Conservation (phyloP, 306 rosid species). For the Rosa rugosa region DNA sequence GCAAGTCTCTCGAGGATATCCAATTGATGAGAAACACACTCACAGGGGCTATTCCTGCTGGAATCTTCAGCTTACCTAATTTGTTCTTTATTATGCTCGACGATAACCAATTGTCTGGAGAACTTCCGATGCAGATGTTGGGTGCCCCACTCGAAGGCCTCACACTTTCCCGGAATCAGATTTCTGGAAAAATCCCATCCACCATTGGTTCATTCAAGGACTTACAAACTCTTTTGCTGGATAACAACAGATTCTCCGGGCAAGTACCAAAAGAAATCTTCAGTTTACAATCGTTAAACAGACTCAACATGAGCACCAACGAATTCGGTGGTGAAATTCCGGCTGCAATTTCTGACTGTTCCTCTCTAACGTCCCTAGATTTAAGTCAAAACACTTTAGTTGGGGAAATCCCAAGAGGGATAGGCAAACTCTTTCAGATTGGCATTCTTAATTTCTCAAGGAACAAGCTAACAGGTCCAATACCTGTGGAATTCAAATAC, state of each 20-base stretch:
- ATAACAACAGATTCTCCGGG: slow-evolving; percentile 47
- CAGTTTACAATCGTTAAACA: slow-evolving; percentile 16
- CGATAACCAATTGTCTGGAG: slow-evolving; percentile 53
- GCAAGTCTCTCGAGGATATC: slow-evolving; percentile 49
- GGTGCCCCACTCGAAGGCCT: slow-evolving; percentile 40
- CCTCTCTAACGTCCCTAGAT: slow-evolving; percentile 47
- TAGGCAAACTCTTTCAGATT: slow-evolving; percentile 38
- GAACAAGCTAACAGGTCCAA: slow-evolving; percentile 46
- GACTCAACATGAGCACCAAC: slow-evolving; percentile 58
- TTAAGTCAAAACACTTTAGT: slow-evolving; percentile 51
- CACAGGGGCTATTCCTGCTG: slow-evolving; percentile 54
- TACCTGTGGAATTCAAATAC: slow-evolving; percentile 58
- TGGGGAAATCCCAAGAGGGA: slow-evolving; percentile 61
- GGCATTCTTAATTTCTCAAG: slow-evolving; percentile 51
- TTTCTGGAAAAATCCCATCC: slow-evolving; percentile 59
- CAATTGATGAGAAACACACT: slow-evolving; percentile 51
- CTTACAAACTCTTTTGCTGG: slow-evolving; percentile 50
- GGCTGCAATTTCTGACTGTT: slow-evolving; percentile 31
- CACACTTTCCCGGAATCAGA: slow-evolving; percentile 44
- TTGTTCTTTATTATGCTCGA: slow-evolving; percentile 37
- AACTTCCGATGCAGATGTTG: slow-evolving; percentile 47
- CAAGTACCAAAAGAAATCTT: slow-evolving; percentile 53
- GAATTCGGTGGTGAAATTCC: slow-evolving; percentile 60
- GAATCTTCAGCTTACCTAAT: slow-evolving; percentile 54
- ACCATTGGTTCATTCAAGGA: slow-evolving; percentile 37